phyloP scores from a whole-genome alignment of 176 grass and related monocot species.

The Musa acuminata region DNA sequence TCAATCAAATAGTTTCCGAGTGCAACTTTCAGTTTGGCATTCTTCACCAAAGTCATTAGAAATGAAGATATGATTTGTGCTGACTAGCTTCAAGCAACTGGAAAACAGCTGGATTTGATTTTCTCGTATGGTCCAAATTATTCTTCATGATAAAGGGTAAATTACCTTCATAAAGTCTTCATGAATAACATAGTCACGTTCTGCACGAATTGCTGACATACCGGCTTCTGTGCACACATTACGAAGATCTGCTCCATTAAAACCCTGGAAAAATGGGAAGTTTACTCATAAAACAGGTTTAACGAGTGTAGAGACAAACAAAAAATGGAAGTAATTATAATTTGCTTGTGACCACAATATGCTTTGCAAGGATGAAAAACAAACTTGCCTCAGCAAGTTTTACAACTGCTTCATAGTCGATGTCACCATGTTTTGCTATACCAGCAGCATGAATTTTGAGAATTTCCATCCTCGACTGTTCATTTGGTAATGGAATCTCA shows the following conservation, averaged over 20 bases:
- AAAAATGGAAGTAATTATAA: not conserved
- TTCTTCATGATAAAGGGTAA: not conserved
- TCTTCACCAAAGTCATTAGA: not conserved
- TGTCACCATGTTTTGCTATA: constrained; percentile 89
- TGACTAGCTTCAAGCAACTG: not conserved
- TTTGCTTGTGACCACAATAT: not conserved
- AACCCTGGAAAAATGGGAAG: constrained; percentile 37
- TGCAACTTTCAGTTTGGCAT: too few species aligned
- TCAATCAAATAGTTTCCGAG: too few species aligned
- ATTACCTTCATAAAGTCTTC: constrained; percentile 96
- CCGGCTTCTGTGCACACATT: constrained; percentile 94
- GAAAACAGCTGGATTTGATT: not conserved
- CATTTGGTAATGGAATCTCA: constrained; percentile 88
- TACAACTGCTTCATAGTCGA: constrained; percentile 94
- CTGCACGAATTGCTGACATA: constrained; percentile 85
- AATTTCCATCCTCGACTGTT: constrained; percentile 79
- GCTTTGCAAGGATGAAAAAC: constrained; percentile 1
- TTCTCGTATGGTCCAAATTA: not conserved
- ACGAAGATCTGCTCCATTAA: constrained; percentile 79
- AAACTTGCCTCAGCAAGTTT: constrained; percentile 73
- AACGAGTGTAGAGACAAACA: too few species aligned
- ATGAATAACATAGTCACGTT: constrained; percentile 82
- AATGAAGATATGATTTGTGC: not conserved
- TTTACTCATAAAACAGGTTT: constrained; percentile 2
- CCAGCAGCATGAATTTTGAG: constrained; percentile 90